Base-by-base conservation (phyloP, 805 yeast genomes). In the Pichia deserticola region DNA sequence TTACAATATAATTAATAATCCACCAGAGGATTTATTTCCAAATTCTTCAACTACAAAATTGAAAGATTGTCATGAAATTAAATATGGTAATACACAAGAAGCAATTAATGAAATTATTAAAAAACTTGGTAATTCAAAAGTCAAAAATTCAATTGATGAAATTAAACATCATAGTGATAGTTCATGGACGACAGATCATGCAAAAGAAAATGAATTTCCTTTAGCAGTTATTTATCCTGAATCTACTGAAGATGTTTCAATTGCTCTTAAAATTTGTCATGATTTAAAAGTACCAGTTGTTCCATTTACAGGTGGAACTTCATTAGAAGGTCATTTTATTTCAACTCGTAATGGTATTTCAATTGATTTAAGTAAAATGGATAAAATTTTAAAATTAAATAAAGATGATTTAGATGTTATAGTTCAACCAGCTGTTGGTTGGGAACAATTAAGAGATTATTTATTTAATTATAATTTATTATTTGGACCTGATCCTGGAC, bases 401-500 rank as follows among this genome's bases (percentile, higher is more conserved):
- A 74, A 74, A 44, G 72, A 75, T 28, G 95, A 86, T 63, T 66
- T 86, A 58, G 93, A 86, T 62, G 76, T 83, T 12, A 77, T 74
- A 10, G 88, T 86, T 4, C 88, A 86, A 61, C 86, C 89, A 0
- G 89, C 90, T 27, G 81, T 86, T 9, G 86, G 85, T 1, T 86
- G 93, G 92, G 86, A 82, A 64, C 82, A 80, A 38, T 67, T 86
- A 50, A 77, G 76, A 54, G 80, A 78, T 28, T 75, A 66, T 49
- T 58, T 82, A 47, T 62, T 60, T 7, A 76, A 76, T 7, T 60
- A 74, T 45, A 77, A 77, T 0, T 63, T 82, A 25, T 58, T 86
- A 60, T 82, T 86, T 61, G 93, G 93, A 0, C 85, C 86, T 13
- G 92, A 85, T 62, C 85, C 72, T 0, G 90, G 90, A 42, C 89